Percentiles rank a stretch among this genome's conserved stretches.
Evolutionary conservation across 441 rosid species (phyloP).

Genomic region (Populus hybrid): DNA sequence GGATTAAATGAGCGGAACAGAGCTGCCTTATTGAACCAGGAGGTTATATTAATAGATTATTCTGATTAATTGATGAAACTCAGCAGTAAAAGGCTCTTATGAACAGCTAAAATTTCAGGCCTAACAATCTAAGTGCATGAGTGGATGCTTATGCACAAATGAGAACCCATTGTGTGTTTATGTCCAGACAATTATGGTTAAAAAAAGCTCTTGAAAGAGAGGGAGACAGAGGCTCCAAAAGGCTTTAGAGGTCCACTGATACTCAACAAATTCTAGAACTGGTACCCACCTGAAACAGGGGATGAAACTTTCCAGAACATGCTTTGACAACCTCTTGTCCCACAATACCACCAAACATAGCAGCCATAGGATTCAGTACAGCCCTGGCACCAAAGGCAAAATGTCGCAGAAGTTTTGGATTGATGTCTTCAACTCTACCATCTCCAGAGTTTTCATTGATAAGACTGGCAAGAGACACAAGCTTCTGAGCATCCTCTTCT

Average conservation of each 20-base stretch:
- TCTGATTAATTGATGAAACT: neutral
- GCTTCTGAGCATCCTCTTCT: slow-evolving; percentile 75
- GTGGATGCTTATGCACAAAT: neutral
- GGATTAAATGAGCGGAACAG: neutral
- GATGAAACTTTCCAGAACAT: slow-evolving; percentile 94
- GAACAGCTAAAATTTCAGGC: neutral
- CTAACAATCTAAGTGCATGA: neutral
- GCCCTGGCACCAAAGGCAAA: slow-evolving; percentile 92
- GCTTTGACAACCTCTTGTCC: slow-evolving; percentile 97
- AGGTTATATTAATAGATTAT: neutral
- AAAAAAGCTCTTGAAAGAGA: too few relatives aligned
- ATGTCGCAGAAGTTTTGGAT: slow-evolving; percentile 60
- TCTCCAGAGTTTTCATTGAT: slow-evolving; percentile 60
- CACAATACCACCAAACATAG: slow-evolving; percentile 94
- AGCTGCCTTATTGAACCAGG: neutral
- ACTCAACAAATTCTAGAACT: neutral
- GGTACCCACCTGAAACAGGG: slow-evolving; percentile 66
- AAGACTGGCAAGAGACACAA: slow-evolving; percentile 48
- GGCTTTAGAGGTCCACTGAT: neutral
- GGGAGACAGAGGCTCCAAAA: neutral
- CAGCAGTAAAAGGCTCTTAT: neutral
- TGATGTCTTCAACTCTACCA: slow-evolving; percentile 57
- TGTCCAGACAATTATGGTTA: neutral
- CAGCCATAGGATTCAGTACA: slow-evolving; percentile 92
- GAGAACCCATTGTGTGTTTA: neutral